Conservation (phyloP, 495 filamentous ascomycete species). For the Penicillium bialowiezense region DNA sequence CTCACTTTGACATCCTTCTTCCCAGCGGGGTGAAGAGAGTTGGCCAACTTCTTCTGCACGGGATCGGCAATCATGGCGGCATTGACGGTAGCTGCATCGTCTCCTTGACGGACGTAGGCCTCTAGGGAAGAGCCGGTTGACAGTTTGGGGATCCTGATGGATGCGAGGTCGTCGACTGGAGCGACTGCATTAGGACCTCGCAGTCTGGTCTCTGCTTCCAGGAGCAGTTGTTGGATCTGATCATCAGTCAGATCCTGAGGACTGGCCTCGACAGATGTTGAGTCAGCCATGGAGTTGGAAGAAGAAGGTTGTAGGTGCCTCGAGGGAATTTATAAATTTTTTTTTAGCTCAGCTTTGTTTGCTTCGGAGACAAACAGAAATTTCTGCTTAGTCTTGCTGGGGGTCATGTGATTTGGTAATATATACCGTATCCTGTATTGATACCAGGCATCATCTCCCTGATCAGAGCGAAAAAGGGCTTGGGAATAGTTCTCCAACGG, state of each 20-base stretch:
- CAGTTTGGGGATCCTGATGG: conserved; percentile 40
- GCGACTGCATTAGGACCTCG: conserved; percentile 22
- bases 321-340: conserved; percentile 25
- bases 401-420: conserved; percentile 20
- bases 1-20: conserved; percentile 44
- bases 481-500: too few relatives aligned
- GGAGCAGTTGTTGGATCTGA: conserved; percentile 60
- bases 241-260: conserved; percentile 44
- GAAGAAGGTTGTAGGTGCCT: background rate
- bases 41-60: conserved; percentile 41
- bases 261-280: conserved; percentile 8
- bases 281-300: conserved; percentile 16
- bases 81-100: conserved; percentile 47
- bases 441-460: too few relatives aligned
- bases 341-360: conserved; percentile 19
- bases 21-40: conserved; percentile 40
- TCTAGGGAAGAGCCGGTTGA: conserved; percentile 31
- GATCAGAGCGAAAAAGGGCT: too few relatives aligned
- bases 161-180: conserved; percentile 8
- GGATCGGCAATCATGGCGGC: conserved; percentile 39
- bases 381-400: conserved; percentile 3
- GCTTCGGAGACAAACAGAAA: conserved; percentile 20
- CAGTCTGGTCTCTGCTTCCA: conserved; percentile 61
- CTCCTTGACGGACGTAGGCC: conserved; percentile 48
- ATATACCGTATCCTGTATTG: too few relatives aligned